phyloP scores from a whole-genome alignment of 305 asterid genomes.

The Nicotiana rustica region DNA sequence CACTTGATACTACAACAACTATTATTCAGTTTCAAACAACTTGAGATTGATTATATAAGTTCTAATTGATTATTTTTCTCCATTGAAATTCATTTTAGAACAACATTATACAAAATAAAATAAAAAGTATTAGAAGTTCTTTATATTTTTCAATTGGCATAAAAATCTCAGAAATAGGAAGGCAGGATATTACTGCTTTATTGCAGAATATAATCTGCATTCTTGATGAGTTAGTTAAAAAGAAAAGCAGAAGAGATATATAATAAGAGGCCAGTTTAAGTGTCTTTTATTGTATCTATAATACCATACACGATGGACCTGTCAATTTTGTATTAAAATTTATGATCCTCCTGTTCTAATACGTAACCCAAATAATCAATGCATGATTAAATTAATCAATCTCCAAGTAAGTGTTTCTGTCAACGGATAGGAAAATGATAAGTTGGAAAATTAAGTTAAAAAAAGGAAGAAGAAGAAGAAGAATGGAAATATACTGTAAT shows the following conservation, averaged over 20 bases:
- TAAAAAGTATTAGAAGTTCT: too few species aligned
- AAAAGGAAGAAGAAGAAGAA: too few species aligned
- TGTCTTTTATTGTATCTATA: background rate
- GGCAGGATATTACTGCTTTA: too few species aligned
- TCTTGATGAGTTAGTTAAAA: background rate
- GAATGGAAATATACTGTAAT: background rate
- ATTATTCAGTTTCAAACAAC: too few species aligned
- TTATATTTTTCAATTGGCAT: too few species aligned
- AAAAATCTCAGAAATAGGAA: too few species aligned
- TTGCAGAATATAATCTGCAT: background rate
- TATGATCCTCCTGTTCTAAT: background rate
- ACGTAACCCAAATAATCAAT: background rate
- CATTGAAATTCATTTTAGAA: too few species aligned
- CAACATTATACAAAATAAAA: too few species aligned
- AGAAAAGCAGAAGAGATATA: background rate
- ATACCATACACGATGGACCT: constrained; percentile 7
- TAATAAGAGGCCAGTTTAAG: background rate
- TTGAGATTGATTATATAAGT: too few species aligned
- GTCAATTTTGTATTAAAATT: background rate
- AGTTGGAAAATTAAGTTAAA: background rate
- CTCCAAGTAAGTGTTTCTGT: background rate
- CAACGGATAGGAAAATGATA: background rate
- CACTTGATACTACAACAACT: background rate
- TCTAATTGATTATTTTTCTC: too few species aligned
- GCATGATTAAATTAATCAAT: background rate